A percentile compares a stretch with the other conserved stretches of the same genome.
Conservation (phyloP, 352 stramenopile species). For the Globisporangium megalacanthum region DNA sequence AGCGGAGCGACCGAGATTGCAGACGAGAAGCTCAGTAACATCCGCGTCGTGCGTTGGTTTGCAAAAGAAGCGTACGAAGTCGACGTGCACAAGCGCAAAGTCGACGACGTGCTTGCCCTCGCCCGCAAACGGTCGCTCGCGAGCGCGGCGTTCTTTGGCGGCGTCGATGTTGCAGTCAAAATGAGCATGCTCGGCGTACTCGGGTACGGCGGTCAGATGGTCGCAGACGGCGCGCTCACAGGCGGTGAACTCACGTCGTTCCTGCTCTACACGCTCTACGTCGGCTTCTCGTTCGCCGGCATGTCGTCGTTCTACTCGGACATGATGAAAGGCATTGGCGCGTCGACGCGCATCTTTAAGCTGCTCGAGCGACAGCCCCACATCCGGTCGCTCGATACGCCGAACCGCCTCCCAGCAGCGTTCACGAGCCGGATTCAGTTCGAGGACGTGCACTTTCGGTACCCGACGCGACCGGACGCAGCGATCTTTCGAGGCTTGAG, state of each 20-base stretch:
- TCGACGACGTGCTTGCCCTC: conserved; percentile 56
- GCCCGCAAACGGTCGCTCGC: conserved; percentile 69
- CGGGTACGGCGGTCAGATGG: conserved; percentile 90
- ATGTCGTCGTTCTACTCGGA: conserved; percentile 92
- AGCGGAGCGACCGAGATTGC: conserved; percentile 89
- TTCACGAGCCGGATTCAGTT: conserved; percentile 71
- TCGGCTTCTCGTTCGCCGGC: conserved; percentile 84
- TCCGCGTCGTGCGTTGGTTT: conserved; percentile 92
- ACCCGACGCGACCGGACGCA: conserved; percentile 41
- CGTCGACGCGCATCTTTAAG: conserved; percentile 87
- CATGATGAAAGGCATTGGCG: conserved; percentile 87
- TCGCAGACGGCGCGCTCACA: conserved; percentile 78
- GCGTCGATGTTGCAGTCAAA: conserved; percentile 81
- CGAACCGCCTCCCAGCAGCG: conserved; percentile 19
- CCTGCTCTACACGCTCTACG: conserved; percentile 91
- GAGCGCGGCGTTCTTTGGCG: conserved; percentile 81
- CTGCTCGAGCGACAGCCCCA: conserved; percentile 82
- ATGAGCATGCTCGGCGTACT: conserved; percentile 88
- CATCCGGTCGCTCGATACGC: conserved; percentile 31
- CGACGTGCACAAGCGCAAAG: conserved; percentile 41
- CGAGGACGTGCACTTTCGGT: conserved; percentile 60
- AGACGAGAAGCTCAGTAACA: conserved; percentile 90
- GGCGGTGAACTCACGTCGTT: conserved; percentile 92
- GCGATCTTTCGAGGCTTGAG: conserved; percentile 33
- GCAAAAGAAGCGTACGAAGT: conserved; percentile 75